Percentiles rank a stretch among this genome's conserved stretches.
Evolutionary conservation across 257 asterid genomes (phyloP).

Genomic region (Solanum tacnaense): DNA sequence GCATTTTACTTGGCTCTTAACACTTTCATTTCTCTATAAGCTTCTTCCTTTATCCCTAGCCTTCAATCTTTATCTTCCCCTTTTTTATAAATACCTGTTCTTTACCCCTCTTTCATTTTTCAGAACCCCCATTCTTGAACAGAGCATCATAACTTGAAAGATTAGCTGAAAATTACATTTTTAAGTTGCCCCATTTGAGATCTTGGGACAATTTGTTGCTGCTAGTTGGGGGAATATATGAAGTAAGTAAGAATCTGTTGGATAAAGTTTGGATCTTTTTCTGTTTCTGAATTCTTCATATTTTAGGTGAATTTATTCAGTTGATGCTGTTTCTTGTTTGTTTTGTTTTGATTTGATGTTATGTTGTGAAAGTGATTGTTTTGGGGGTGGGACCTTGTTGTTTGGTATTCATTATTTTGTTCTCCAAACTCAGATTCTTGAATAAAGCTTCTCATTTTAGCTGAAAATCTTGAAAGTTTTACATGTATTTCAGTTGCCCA

Average conservation of each 20-base stretch:
- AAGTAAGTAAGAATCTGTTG: background rate
- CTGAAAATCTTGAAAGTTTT: background rate
- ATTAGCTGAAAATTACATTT: background rate
- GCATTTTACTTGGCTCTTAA: conserved; percentile 17
- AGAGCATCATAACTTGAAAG: background rate
- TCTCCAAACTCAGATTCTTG: background rate
- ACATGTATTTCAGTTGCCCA: background rate
- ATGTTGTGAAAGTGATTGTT: background rate
- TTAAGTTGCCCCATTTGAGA: background rate
- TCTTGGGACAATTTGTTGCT: background rate
- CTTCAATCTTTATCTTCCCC: conserved; percentile 12
- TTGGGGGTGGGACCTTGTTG: background rate
- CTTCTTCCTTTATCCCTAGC: conserved; percentile 42
- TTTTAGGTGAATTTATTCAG: background rate
- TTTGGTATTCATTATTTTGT: background rate
- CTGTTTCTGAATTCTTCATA: background rate
- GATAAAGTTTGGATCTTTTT: background rate
- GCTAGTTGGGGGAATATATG: background rate
- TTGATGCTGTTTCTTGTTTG: background rate
- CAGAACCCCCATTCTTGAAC: background rate
- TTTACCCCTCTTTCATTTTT: background rate
- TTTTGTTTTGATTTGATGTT: background rate
- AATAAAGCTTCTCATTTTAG: background rate
- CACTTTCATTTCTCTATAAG: conserved; percentile 49
- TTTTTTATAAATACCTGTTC: background rate